phyloP scores from a whole-genome alignment of 768 basidiomycete genomes.

The Podaxis sp. region DNA sequence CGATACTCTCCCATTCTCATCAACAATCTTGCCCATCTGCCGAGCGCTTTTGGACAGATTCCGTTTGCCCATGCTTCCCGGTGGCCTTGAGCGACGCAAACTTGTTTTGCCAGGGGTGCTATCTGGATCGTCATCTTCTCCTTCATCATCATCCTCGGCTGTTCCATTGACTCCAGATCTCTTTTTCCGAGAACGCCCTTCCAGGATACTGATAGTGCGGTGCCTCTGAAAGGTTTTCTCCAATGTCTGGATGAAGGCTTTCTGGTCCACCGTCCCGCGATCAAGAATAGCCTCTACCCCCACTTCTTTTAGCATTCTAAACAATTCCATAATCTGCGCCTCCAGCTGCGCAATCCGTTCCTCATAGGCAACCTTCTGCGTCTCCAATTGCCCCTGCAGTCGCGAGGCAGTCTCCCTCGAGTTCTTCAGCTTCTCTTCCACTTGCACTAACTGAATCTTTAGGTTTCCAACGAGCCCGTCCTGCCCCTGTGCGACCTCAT shows the following conservation, averaged over 20 bases:
- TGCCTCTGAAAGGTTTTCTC: constrained; percentile 82
- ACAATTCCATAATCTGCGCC: constrained; percentile 89
- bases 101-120: constrained; percentile 59
- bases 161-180: constrained; percentile 22
- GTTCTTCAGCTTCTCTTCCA: constrained; percentile 77
- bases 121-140: constrained; percentile 51
- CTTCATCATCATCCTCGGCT: constrained; percentile 32
- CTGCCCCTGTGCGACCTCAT: constrained; percentile 76
- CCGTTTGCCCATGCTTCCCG: constrained; percentile 29
- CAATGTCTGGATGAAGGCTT: constrained; percentile 74
- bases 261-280: constrained; percentile 72
- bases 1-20: constrained; percentile 60
- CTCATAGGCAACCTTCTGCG: constrained; percentile 78
- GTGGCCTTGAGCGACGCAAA: constrained; percentile 33
- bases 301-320: constrained; percentile 89
- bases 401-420: constrained; percentile 78
- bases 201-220: constrained; percentile 83
- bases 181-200: constrained; percentile 52
- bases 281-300: constrained; percentile 77
- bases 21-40: constrained; percentile 32
- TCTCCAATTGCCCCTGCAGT: constrained; percentile 74
- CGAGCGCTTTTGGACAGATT: constrained; percentile 28
- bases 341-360: constrained; percentile 88
- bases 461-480: constrained; percentile 85
- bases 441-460: constrained; percentile 63